Evolutionary conservation across 257 asterid species (phyloP).

Genomic region (Osmanthus fragrans): DNA sequence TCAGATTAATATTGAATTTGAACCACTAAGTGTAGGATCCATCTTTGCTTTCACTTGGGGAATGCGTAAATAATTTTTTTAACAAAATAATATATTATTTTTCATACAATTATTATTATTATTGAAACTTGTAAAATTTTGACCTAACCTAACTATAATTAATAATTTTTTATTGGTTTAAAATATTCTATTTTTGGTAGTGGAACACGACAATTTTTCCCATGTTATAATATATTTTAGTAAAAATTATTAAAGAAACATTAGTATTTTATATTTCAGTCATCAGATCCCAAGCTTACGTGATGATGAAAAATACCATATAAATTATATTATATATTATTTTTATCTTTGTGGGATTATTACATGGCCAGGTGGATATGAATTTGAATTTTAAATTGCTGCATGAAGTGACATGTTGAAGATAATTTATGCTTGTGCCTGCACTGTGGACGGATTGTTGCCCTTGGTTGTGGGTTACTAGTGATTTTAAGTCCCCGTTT

Average conservation of each 20-base stretch:
- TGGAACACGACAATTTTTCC: conserved; percentile 64
- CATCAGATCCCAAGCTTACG: conserved; percentile 59
- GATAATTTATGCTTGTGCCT: background rate
- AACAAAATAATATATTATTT: conserved; percentile 15
- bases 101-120: conserved; percentile 13
- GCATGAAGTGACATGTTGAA: background rate
- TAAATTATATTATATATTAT: background rate
- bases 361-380: conserved; percentile 24
- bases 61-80: conserved; percentile 40
- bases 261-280: conserved; percentile 29
- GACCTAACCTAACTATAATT: conserved; percentile 39
- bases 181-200: conserved; percentile 33
- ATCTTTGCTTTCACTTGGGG: conserved; percentile 44
- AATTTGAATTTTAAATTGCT: too few relatives aligned
- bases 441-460: too few relatives aligned
- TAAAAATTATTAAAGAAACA: conserved; percentile 26
- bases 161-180: conserved; percentile 11
- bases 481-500: too few relatives aligned
- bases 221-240: conserved; percentile 22
- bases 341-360: background rate
- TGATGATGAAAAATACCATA: conserved; percentile 24
- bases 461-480: too few relatives aligned
- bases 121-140: conserved; percentile 47
- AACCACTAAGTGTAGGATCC: conserved; percentile 45
- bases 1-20: conserved; percentile 21